These are phyloP conservation scores for Saccharomyces hybrid DNA, from an alignment of 1,139 yeast species.

Conservation along the genomic window DNA sequence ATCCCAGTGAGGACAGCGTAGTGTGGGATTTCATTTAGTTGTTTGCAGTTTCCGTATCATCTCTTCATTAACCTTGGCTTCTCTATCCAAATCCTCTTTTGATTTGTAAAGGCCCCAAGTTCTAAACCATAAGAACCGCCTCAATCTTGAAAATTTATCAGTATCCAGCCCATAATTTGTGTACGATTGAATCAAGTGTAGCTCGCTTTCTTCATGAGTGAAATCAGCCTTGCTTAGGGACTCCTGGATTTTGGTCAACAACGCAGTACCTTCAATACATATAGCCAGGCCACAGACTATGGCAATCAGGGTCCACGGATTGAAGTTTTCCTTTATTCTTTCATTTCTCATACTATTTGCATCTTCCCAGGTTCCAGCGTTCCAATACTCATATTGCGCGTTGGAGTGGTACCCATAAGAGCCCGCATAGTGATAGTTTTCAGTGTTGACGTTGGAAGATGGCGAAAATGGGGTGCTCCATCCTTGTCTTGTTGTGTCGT, in stretches of 20 bases:
- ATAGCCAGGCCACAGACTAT: constrained; percentile 26
- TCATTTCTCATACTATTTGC: constrained; percentile 24
- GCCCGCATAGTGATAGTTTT: constrained; percentile 15
- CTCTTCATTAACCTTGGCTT: constrained; percentile 30
- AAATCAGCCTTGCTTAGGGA: constrained; percentile 23
- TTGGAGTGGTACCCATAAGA: constrained; percentile 27
- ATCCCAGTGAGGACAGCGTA: background rate
- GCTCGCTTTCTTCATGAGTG: constrained; percentile 41
- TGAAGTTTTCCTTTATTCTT: constrained; percentile 20
- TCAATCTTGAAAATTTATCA: constrained; percentile 44
- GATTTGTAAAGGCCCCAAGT: constrained; percentile 35
- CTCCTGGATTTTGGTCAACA: constrained; percentile 33
- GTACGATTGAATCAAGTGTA: constrained; percentile 43
- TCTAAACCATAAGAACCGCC: constrained; percentile 56
- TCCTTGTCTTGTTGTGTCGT: constrained; percentile 40
- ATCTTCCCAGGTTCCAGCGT: constrained; percentile 71
- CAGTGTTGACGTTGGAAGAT: constrained; percentile 12
- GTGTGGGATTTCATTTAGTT: constrained; percentile 5
- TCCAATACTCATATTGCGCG: constrained; percentile 41
- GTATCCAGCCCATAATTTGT: constrained; percentile 49
- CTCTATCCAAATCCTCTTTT: constrained; percentile 30
- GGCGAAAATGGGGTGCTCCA: constrained; percentile 24
- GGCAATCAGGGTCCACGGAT: constrained; percentile 22
- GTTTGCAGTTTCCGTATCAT: constrained; percentile 19
- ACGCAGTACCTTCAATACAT: constrained; percentile 35